Percentiles rank a stretch among this genome's conserved stretches.
Evolutionary conservation across 768 basidiomycete species (phyloP).

Genomic region (Aureoboletus auriporus): DNA sequence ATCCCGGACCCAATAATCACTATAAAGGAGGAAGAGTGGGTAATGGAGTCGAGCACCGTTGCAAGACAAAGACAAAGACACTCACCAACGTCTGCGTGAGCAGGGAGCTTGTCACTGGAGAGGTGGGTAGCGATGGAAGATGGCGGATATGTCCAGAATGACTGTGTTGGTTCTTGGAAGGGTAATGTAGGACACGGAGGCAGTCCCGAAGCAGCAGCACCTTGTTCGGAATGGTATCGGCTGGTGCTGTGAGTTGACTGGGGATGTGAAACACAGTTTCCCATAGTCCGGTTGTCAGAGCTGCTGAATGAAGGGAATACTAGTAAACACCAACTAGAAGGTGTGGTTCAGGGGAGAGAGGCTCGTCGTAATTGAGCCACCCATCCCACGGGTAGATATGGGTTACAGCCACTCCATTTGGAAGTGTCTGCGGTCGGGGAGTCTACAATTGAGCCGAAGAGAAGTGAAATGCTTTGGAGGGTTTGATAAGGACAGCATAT

Average conservation of each 20-base stretch:
- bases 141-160: constrained; percentile 63
- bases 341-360: background rate
- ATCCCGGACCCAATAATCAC: constrained; percentile 57
- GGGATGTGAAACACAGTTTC: constrained; percentile 20
- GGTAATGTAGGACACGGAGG: constrained; percentile 43
- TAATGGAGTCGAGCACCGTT: background rate
- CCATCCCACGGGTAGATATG: constrained; percentile 17
- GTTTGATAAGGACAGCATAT: background rate
- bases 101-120: constrained; percentile 32
- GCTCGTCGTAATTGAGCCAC: background rate
- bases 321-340: background rate
- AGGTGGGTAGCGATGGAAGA: constrained; percentile 38
- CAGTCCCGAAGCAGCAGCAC: background rate
- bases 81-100: constrained; percentile 54
- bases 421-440: background rate
- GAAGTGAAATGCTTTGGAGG: background rate
- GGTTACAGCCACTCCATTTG: constrained; percentile 9
- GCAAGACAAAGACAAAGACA: background rate
- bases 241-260: constrained; percentile 1
- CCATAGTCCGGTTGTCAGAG: constrained; percentile 15
- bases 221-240: constrained; percentile 4
- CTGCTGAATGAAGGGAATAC: constrained; percentile 2
- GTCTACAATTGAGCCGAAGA: too few relatives aligned
- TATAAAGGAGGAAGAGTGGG: constrained; percentile 4
- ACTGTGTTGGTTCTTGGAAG: constrained; percentile 44